Percentiles rank a stretch among this genome's conserved stretches.
These are phyloP conservation scores for Pythium guiyangense DNA, from an alignment of 352 stramenopile species.

Conservation along the genomic window DNA sequence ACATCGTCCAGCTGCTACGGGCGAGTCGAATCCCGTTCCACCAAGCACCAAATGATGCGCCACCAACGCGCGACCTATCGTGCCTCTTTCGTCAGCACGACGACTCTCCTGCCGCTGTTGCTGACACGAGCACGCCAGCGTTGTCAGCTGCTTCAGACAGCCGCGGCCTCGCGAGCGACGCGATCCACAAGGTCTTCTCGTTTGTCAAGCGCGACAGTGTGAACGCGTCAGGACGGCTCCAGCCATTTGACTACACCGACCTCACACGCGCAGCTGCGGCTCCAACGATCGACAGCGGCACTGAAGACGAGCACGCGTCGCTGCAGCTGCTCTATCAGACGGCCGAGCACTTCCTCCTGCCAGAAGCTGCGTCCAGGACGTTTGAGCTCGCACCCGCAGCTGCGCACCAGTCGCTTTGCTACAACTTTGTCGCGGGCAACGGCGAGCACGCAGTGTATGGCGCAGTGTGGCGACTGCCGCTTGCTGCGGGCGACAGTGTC, in stretches of 20 bases:
- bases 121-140: background rate
- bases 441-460: slow-evolving; percentile 33
- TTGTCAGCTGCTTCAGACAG: slow-evolving; percentile 5
- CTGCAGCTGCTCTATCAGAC: slow-evolving; percentile 18
- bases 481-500: background rate
- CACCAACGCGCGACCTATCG: slow-evolving; percentile 9
- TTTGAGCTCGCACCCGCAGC: slow-evolving; percentile 7
- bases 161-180: background rate
- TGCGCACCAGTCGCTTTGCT: slow-evolving; percentile 23
- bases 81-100: background rate
- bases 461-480: slow-evolving; percentile 28
- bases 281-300: background rate
- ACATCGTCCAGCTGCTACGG: slow-evolving; percentile 38
- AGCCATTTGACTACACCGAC: slow-evolving; percentile 4
- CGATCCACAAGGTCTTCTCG: slow-evolving; percentile 20
- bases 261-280: background rate
- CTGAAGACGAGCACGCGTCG: background rate
- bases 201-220: slow-evolving; percentile 12
- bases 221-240: background rate
- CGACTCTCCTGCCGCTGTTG: too few species aligned
- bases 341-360: slow-evolving; percentile 41
- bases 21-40: slow-evolving; percentile 52
- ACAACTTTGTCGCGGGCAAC: slow-evolving; percentile 51
- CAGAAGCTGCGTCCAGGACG: slow-evolving; percentile 17
- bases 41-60: slow-evolving; percentile 31